Percentiles rank a stretch among this genome's conserved stretches.
phyloP scores from a whole-genome alignment of 148 eudicot genomes.

The Suaeda aralocaspica region DNA sequence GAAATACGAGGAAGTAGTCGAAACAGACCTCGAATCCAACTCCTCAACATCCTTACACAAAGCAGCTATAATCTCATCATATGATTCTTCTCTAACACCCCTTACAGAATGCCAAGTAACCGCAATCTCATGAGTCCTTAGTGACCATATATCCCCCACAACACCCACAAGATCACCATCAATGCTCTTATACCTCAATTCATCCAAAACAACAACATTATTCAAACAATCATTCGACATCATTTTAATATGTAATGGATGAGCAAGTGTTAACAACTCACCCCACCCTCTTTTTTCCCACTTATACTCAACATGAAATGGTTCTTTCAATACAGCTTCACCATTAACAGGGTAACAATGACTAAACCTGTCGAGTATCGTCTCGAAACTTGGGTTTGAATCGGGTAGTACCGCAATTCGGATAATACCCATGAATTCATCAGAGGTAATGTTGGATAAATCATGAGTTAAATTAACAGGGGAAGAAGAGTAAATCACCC shows the following conservation, averaged over 20 bases:
- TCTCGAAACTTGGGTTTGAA: conserved; percentile 36
- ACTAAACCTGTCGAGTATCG: conserved; percentile 61
- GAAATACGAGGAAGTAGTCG: conserved; percentile 71
- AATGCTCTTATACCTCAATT: conserved; percentile 68
- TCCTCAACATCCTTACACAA: conserved; percentile 56
- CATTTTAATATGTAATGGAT: conserved; percentile 71
- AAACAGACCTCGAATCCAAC: conserved; percentile 41
- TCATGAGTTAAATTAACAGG: conserved; percentile 48
- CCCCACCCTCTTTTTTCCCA: conserved; percentile 86
- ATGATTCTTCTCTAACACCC: conserved; percentile 60
- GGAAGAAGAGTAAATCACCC: conserved; percentile 71
- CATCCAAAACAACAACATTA: conserved; percentile 49
- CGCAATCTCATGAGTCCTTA: conserved; percentile 61
- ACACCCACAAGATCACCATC: conserved; percentile 98
- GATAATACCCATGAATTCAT: conserved; percentile 57
- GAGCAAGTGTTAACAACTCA: conserved; percentile 85
- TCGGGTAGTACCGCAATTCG: conserved; percentile 59
- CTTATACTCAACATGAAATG: conserved; percentile 65
- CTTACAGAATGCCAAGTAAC: conserved; percentile 80
- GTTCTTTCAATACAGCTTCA: conserved; percentile 45
- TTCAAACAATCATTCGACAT: conserved; percentile 34
- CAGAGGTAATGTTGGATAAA: conserved; percentile 45
- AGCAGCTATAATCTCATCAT: conserved; percentile 55
- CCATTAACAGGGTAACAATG: conserved; percentile 78
- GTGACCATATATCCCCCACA: conserved; percentile 85